These are phyloP conservation scores for Schoenoplectus triqueter DNA, from an alignment of 202 grass and related monocot genomes.

Conservation along the genomic window DNA sequence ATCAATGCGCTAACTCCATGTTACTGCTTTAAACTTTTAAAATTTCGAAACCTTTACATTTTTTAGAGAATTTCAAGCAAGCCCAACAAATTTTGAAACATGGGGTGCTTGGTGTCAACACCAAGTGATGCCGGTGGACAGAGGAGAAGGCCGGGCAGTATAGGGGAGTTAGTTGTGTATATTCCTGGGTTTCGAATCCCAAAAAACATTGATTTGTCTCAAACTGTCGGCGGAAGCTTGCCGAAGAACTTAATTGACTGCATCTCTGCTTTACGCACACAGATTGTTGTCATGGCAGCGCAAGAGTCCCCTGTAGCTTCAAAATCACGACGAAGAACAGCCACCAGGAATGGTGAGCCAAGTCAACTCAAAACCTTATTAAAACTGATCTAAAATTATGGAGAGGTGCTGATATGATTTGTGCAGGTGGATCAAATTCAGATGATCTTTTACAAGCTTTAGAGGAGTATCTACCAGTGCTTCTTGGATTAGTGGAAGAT, in stretches of 20 bases:
- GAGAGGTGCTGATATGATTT: slow-evolving; percentile 12
- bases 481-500: slow-evolving; percentile 81
- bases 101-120: slow-evolving; percentile 76
- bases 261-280: slow-evolving; percentile 56
- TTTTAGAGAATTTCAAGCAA: slow-evolving; percentile 30
- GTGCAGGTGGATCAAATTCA: slow-evolving; percentile 55
- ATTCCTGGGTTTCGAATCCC: slow-evolving; percentile 85
- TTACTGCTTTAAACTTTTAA: not conserved
- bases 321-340: slow-evolving; percentile 59
- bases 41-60: too few relatives aligned
- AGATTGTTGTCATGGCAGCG: slow-evolving; percentile 76
- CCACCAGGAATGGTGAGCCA: slow-evolving; percentile 72
- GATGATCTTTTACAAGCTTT: slow-evolving; percentile 68
- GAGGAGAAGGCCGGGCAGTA: slow-evolving; percentile 57
- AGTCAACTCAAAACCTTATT: slow-evolving; percentile 11
- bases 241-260: slow-evolving; percentile 51
- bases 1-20: slow-evolving; percentile 12
- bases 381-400: slow-evolving; percentile 35
- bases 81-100: slow-evolving; percentile 19
- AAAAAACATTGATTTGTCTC: slow-evolving; percentile 58
- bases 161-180: slow-evolving; percentile 92
- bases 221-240: slow-evolving; percentile 54
- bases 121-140: slow-evolving; percentile 51
- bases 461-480: slow-evolving; percentile 76
- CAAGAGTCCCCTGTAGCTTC: slow-evolving; percentile 60